Conservation (phyloP, 306 rosid species). For the Dalbergia cochinchinensis region DNA sequence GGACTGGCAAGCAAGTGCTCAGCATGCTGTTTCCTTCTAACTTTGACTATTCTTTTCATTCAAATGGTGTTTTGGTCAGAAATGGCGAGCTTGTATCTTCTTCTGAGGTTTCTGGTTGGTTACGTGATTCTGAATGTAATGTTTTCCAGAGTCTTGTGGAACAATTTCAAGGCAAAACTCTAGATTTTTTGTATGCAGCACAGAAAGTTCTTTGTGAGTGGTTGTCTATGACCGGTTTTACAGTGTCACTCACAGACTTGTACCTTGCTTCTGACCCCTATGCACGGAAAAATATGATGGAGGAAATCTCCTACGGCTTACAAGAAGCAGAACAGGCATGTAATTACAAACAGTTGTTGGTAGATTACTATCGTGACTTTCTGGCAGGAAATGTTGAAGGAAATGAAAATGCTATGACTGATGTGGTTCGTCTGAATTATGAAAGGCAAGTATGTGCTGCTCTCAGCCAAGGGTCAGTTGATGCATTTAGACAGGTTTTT, state of each 20-base stretch:
- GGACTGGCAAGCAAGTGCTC: slow-evolving; percentile 91
- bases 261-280: slow-evolving; percentile 67
- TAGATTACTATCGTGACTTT: slow-evolving; percentile 54
- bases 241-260: slow-evolving; percentile 87
- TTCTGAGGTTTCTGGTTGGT: slow-evolving; percentile 83
- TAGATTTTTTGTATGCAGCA: slow-evolving; percentile 70
- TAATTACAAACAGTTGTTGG: slow-evolving; percentile 71
- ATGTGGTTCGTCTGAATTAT: slow-evolving; percentile 57
- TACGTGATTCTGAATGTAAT: slow-evolving; percentile 70
- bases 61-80: slow-evolving; percentile 57
- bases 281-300: slow-evolving; percentile 79
- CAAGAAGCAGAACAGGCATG: slow-evolving; percentile 80
- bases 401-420: slow-evolving; percentile 47
- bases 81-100: slow-evolving; percentile 77
- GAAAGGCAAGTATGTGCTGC: slow-evolving; percentile 82
- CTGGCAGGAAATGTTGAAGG: slow-evolving; percentile 63
- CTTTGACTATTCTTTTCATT: slow-evolving; percentile 66
- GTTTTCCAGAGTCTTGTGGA: slow-evolving; percentile 69
- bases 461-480: slow-evolving; percentile 80
- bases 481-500: slow-evolving; percentile 82
- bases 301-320: slow-evolving; percentile 74
- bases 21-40: slow-evolving; percentile 79
- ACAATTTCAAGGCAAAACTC: slow-evolving; percentile 55
- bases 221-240: slow-evolving; percentile 87
- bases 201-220: slow-evolving; percentile 90